These are phyloP conservation scores for Rhytidhysteron rufulum DNA, from an alignment of 2,329 filamentous ascomycete genomes.

Conservation along the genomic window DNA sequence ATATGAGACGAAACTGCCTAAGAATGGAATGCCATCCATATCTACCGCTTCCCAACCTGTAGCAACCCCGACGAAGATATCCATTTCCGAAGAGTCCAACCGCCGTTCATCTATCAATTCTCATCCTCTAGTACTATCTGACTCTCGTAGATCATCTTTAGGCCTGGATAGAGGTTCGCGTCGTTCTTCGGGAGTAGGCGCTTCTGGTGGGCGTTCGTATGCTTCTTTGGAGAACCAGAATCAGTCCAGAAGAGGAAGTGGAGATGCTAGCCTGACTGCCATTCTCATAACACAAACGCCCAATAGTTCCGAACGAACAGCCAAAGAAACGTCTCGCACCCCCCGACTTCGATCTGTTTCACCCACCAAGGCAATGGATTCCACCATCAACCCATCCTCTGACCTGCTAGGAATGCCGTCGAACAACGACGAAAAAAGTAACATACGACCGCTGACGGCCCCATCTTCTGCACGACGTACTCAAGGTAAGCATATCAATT, in stretches of 20 bases:
- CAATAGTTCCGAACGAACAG: conserved; percentile 21
- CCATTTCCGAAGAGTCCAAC: conserved; percentile 13
- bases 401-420: conserved; percentile 7
- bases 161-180: conserved; percentile 25
- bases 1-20: neutral
- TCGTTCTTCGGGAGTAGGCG: conserved; percentile 25
- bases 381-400: conserved; percentile 21
- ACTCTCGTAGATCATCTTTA: conserved; percentile 27
- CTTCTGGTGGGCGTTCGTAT: conserved; percentile 14
- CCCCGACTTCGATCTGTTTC: conserved; percentile 13
- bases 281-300: conserved; percentile 36
- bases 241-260: conserved; percentile 34
- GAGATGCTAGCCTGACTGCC: conserved; percentile 36
- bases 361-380: conserved; percentile 23
- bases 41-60: conserved; percentile 7
- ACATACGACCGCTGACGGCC: conserved; percentile 30
- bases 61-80: conserved; percentile 5
- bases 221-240: conserved; percentile 29
- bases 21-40: conserved; percentile 5
- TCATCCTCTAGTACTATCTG: conserved; percentile 12
- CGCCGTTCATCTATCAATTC: conserved; percentile 28
- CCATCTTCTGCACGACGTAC: conserved; percentile 29
- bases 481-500: conserved; percentile 27
- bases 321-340: conserved; percentile 13
- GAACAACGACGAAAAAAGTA: conserved; percentile 18